Evolutionary conservation across 2,329 filamentous ascomycete species (phyloP).

Genomic region (Hymenoscyphus linearis): DNA sequence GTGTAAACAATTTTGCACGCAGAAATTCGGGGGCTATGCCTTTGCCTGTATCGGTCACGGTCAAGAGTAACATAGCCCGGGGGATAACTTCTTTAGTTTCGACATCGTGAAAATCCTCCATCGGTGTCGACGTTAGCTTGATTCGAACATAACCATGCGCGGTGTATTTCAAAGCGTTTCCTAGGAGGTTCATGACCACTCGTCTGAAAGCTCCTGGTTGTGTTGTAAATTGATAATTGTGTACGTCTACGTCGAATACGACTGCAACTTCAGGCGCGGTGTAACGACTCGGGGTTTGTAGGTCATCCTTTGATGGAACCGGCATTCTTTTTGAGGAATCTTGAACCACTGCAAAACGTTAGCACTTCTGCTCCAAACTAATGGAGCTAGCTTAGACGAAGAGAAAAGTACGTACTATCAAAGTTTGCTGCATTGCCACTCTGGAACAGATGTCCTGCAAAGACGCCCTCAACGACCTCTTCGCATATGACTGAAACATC

Average conservation of each 20-base stretch:
- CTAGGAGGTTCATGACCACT: conserved; percentile 58
- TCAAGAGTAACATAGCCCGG: conserved; percentile 46
- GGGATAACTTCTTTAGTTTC: conserved; percentile 19
- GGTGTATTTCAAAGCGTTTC: conserved; percentile 60
- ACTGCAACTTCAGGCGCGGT: conserved; percentile 25
- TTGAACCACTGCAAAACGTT: conserved; percentile 17
- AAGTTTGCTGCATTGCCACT: conserved; percentile 30
- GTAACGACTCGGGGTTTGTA: conserved; percentile 2
- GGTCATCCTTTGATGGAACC: background rate
- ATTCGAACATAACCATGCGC: conserved; percentile 46
- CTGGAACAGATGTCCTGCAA: conserved; percentile 32
- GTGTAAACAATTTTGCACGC: conserved; percentile 53
- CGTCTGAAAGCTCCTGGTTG: conserved; percentile 48
- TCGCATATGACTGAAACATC: conserved; percentile 31
- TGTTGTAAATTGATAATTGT: conserved; percentile 38
- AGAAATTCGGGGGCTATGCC: conserved; percentile 63
- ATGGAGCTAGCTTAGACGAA: background rate
- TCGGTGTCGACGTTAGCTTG: conserved; percentile 21
- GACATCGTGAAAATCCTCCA: conserved; percentile 23
- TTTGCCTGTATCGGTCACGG: conserved; percentile 68
- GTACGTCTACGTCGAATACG: conserved; percentile 27
- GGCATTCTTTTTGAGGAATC: conserved; percentile 26
- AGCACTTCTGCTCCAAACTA: background rate
- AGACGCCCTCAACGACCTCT: conserved; percentile 33
- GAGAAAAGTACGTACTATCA: conserved; percentile 12